Evolutionary conservation across 805 yeast genomes (phyloP).

Genomic region (Saccharomycopsis sp.): DNA sequence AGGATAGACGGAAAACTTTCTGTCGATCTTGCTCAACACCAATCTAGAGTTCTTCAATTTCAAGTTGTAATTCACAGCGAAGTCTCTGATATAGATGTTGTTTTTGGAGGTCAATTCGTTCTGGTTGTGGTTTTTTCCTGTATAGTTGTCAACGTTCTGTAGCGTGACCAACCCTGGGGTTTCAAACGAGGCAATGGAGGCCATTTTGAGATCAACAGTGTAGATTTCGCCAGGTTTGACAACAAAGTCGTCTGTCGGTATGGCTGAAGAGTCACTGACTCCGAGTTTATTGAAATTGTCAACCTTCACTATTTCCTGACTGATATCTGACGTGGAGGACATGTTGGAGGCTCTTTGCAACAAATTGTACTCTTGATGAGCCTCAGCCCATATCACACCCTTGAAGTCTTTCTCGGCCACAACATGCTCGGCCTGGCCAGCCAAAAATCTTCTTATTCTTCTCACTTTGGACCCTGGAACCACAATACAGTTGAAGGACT

Average conservation of each 20-base stretch:
- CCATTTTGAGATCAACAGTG: slow-evolving; percentile 74
- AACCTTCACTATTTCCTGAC: background rate
- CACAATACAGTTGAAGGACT: slow-evolving; percentile 71
- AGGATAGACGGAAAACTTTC: slow-evolving; percentile 78
- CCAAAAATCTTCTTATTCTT: slow-evolving; percentile 85
- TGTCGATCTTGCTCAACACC: slow-evolving; percentile 64
- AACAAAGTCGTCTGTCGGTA: slow-evolving; percentile 69
- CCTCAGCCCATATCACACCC: slow-evolving; percentile 85
- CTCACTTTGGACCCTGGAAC: slow-evolving; percentile 92
- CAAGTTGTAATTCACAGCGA: slow-evolving; percentile 70
- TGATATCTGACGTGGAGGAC: slow-evolving; percentile 8
- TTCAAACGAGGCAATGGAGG: slow-evolving; percentile 47
- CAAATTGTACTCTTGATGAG: slow-evolving; percentile 63
- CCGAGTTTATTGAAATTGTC: slow-evolving; percentile 22
- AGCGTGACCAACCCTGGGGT: slow-evolving; percentile 65
- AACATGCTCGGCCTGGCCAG: slow-evolving; percentile 91
- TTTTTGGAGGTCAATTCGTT: slow-evolving; percentile 49
- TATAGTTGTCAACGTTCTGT: slow-evolving; percentile 55
- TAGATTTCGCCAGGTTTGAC: slow-evolving; percentile 82
- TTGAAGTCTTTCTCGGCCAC: slow-evolving; percentile 90
- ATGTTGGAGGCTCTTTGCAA: slow-evolving; percentile 36
- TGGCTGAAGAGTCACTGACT: slow-evolving; percentile 44
- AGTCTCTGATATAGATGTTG: slow-evolving; percentile 77
- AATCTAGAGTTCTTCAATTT: slow-evolving; percentile 69
- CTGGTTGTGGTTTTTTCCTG: slow-evolving; percentile 51